A percentile compares a stretch with the other conserved stretches of the same genome.
Evolutionary conservation across 768 basidiomycete genomes (phyloP).

Genomic region (Trametes cingulata): DNA sequence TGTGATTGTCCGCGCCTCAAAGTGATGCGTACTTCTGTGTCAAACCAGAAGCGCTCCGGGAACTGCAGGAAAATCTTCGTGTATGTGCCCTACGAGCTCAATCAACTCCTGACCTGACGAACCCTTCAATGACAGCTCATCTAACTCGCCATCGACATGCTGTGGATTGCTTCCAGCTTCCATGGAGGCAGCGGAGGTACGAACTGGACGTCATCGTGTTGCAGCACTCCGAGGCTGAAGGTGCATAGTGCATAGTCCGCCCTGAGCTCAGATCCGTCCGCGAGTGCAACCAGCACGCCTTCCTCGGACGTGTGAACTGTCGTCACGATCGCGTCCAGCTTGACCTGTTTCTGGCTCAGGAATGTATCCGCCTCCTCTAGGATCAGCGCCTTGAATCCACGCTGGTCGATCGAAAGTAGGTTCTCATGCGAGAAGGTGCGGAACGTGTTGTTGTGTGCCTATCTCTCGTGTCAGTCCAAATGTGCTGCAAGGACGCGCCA

Average conservation of each 20-base stretch:
- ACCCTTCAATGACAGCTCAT: too few species aligned
- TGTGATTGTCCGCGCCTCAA: too few species aligned
- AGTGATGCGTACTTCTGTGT: slow-evolving; percentile 37
- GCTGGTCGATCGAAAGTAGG: slow-evolving; percentile 56
- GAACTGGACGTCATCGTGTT: slow-evolving; percentile 60
- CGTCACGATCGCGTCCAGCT: slow-evolving; percentile 52
- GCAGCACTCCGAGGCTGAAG: slow-evolving; percentile 71
- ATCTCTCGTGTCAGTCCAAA: slow-evolving; percentile 12
- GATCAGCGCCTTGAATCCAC: slow-evolving; percentile 60
- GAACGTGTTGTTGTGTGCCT: slow-evolving; percentile 68
- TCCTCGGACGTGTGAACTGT: slow-evolving; percentile 46
- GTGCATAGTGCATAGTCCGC: slow-evolving; percentile 66
- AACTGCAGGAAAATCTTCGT: slow-evolving; percentile 72
- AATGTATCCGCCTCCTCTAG: slow-evolving; percentile 59
- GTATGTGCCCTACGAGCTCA: slow-evolving; percentile 64
- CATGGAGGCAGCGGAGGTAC: slow-evolving; percentile 54
- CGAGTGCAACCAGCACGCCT: slow-evolving; percentile 49
- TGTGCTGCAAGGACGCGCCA: neutral
- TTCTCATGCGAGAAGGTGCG: slow-evolving; percentile 55
- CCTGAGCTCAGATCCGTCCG: slow-evolving; percentile 42
- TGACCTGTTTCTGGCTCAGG: slow-evolving; percentile 46
- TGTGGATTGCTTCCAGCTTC: slow-evolving; percentile 63
- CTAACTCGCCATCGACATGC: slow-evolving; percentile 59
- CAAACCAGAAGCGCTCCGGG: slow-evolving; percentile 59
- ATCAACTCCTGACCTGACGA: slow-evolving; percentile 59